Percentiles rank a stretch among this genome's conserved stretches.
These are phyloP conservation scores for Botrytis pseudocinerea DNA, from an alignment of 2,329 filamentous ascomycete species.

Conservation along the genomic window DNA sequence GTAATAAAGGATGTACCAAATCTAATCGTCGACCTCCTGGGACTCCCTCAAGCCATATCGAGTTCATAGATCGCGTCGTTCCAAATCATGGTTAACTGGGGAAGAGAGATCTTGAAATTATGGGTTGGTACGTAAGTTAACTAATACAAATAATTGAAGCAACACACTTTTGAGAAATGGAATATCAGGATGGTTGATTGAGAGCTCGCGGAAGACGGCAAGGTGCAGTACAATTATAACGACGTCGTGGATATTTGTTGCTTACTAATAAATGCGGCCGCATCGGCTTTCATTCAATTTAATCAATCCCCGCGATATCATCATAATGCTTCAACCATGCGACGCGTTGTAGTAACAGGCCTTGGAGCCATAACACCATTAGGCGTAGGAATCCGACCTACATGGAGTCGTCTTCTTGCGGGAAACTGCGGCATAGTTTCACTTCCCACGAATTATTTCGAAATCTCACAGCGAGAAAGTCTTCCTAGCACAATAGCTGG, in stretches of 20 bases:
- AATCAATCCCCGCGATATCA: slow-evolving; percentile 4
- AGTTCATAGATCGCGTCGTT: too few species aligned
- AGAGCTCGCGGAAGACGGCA: too few species aligned
- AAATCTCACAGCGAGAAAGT: slow-evolving; percentile 55
- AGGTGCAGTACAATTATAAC: neutral
- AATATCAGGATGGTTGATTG: too few species aligned
- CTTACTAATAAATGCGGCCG: slow-evolving; percentile 4
- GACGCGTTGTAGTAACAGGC: slow-evolving; percentile 81
- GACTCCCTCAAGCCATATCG: too few species aligned
- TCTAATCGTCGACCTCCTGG: too few species aligned
- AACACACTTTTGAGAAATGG: too few species aligned
- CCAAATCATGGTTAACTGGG: too few species aligned
- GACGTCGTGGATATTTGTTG: neutral
- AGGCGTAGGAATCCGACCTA: slow-evolving; percentile 73
- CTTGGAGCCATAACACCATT: slow-evolving; percentile 81
- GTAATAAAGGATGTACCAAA: too few species aligned
- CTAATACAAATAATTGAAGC: too few species aligned
- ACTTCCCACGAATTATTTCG: slow-evolving; percentile 53
- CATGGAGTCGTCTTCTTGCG: slow-evolving; percentile 79
- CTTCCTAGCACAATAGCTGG: slow-evolving; percentile 86
- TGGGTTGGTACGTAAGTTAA: too few species aligned
- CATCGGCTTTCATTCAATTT: neutral
- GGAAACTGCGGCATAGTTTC: slow-evolving; percentile 80
- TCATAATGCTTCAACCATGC: slow-evolving; percentile 38
- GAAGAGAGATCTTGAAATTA: too few species aligned